Evolutionary conservation across 208 protist genomes (phyloP), one percentile per base, ranked within the genome.

Genomic region (Wallacemonas sp.): DNA sequence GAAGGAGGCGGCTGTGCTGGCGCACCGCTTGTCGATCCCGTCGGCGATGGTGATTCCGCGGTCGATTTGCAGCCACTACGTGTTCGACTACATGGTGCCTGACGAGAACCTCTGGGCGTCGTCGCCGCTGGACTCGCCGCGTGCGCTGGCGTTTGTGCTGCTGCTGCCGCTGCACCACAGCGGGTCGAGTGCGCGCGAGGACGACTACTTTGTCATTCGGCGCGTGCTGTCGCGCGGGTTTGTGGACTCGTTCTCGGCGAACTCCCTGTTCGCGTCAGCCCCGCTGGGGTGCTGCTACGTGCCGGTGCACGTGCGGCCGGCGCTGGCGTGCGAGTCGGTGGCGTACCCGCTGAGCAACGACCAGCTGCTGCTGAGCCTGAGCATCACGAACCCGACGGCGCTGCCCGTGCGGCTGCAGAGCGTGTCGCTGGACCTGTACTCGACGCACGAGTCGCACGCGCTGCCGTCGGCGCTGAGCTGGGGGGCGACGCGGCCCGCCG

Each of bases 381-480:
- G 71, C n/a, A 67, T 91, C 22, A 79, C 67, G 18, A 94, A 94
- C 62, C 54, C 79, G 55, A 64, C 65, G 18, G n/a, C 38, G n/a
- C 36, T 48, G 44, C 76, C 80, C 28, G 72, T 89, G 48, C 52
- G 57, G 29, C 67, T 94, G 22, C 65, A 80, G 41, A 73, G 76
- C 57, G 81, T 77, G 1, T 83, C 73, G 12, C 79, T 94, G 38
- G 88, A 94, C 49, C 69, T 91, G 36, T 81, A 83, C 67, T 84
- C 88, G 23, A 86, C 82, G n/a, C 66, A 50, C 7, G 63, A 52
- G 61, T 38, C 45, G 29, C 68, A 64, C 48, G 54, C 72, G 67
- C 59, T 65, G 54, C 41, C 63, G 41, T 70, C 62, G 31, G 70
- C 64, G 49, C 57, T 82, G 63, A 81, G 70, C 64, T 59, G 70